Evolutionary conservation across 1,284 basidiomycete genomes (phyloP), one percentile per base, ranked within the genome.

Genomic region (Sporisorium reilianum): DNA sequence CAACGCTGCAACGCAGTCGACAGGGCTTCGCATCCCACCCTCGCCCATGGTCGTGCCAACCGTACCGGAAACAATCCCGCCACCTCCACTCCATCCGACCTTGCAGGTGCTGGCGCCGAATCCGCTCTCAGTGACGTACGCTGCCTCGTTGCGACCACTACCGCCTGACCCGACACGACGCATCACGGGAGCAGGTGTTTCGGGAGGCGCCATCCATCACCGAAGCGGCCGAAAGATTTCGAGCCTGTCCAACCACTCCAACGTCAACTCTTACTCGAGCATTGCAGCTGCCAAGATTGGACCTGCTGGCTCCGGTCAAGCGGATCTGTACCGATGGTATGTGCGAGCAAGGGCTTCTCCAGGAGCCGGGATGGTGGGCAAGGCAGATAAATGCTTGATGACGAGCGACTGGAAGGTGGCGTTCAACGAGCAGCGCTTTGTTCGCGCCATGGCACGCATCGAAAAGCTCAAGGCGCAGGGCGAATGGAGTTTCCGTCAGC

Each of bases 401-500:
- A 84, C 83, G 12, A 74, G 70, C 53, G 83, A 84, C 62, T 84
- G 83, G 83, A 79, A 78, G 36, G 82, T 81, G 8, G 83, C 83
- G 0, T 84, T 81, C 58, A 74, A 79, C 42, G 83, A 84, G 74
- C 81, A 83, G 57, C 72, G 78, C 48, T 84, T 83, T 32, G 65
- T 93, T 34, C 89, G 93, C 22, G 91, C 93, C 1, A 89, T 97
- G 81, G 93, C 95, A 53, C 89, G 91, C 8, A 91, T 99, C 55
- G 95, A 99, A 69, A 86, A 88, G 51, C 88, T 97, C 72, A 97
- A 97, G 85, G 88, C 90, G 18, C 88, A 89, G 14, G 91, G 91
- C 1, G 88, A 90, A 30, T 99, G 97, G 97, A 93, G 92, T 79
- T 93, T 97, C 81, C 88, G 95, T 50, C 97, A 99, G 81, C 93